Evolutionary conservation across 495 filamentous ascomycete species (phyloP).

Genomic region (Aspergillus bertholletiae): DNA sequence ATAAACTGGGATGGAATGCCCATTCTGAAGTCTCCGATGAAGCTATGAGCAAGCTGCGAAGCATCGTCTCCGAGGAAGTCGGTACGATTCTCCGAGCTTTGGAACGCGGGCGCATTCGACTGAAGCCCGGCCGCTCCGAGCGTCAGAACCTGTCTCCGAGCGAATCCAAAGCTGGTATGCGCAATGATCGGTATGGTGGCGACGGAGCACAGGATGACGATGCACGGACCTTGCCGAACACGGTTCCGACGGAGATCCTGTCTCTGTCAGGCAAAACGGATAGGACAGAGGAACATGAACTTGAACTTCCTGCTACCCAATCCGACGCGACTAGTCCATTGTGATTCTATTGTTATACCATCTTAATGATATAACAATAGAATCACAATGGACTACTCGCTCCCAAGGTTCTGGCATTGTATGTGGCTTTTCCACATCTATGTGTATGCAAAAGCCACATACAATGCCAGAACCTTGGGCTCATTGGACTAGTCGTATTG

Average conservation of each 20-base stretch:
- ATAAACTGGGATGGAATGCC: slow-evolving; percentile 39
- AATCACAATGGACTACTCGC: not conserved
- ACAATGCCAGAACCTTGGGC: too few species aligned
- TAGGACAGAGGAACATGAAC: slow-evolving; percentile 16
- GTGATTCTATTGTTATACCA: not conserved
- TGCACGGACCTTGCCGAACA: slow-evolving; percentile 20
- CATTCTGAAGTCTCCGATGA: slow-evolving; percentile 38
- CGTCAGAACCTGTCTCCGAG: slow-evolving; percentile 31
- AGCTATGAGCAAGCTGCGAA: slow-evolving; percentile 36
- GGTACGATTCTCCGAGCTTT: slow-evolving; percentile 32
- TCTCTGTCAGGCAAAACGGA: slow-evolving; percentile 15
- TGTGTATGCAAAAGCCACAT: too few species aligned
- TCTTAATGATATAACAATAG: not conserved
- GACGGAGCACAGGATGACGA: slow-evolving; percentile 23
- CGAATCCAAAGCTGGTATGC: slow-evolving; percentile 24
- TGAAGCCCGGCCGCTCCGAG: slow-evolving; percentile 33
- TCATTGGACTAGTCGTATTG: not conserved
- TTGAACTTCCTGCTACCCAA: slow-evolving; percentile 25
- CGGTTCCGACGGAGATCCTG: slow-evolving; percentile 33
- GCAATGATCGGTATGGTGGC: slow-evolving; percentile 13
- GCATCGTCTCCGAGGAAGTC: slow-evolving; percentile 37
- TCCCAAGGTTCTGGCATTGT: too few species aligned
- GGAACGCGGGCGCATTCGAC: slow-evolving; percentile 32
- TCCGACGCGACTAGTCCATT: slow-evolving; percentile 25
- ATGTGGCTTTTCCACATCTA: too few species aligned